These are phyloP conservation scores for Neckera pumila DNA, from an alignment of 225 moss, liverwort and hornwort species.

Conservation along the genomic window DNA sequence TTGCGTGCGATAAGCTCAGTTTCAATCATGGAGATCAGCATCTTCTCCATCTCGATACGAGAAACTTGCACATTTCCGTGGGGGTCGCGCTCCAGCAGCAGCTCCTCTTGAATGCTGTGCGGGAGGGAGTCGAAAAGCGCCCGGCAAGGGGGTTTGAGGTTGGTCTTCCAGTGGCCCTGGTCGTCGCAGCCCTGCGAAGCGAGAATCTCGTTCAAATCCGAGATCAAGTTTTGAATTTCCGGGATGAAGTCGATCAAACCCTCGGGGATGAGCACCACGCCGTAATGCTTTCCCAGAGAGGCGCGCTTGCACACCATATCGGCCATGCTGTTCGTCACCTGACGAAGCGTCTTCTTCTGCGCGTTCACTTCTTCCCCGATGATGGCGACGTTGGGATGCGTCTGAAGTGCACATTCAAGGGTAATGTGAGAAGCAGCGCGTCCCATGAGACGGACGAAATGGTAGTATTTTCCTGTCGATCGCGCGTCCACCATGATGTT, in stretches of 20 bases:
- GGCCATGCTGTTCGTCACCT: conserved; percentile 71
- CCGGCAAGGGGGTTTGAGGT: conserved; percentile 33
- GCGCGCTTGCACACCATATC: conserved; percentile 77
- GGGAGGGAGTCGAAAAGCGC: conserved; percentile 76
- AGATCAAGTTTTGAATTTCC: conserved; percentile 66
- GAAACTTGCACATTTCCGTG: conserved; percentile 88
- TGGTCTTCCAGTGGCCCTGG: conserved; percentile 55
- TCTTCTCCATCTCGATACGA: conserved; percentile 87
- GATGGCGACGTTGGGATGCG: conserved; percentile 78
- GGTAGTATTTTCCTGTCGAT: conserved; percentile 87
- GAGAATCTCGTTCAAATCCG: conserved; percentile 75
- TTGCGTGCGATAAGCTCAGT: conserved; percentile 53
- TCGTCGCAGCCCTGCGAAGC: conserved; percentile 45
- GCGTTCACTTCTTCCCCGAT: conserved; percentile 80
- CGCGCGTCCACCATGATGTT: conserved; percentile 96
- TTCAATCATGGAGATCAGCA: conserved; percentile 83
- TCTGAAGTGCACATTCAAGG: conserved; percentile 82
- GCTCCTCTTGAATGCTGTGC: conserved; percentile 60
- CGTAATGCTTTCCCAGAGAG: conserved; percentile 44
- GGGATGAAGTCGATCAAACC: conserved; percentile 92
- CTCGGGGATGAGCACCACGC: conserved; percentile 85
- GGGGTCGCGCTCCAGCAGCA: conserved; percentile 79
- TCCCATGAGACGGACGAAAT: conserved; percentile 88
- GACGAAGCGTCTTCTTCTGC: conserved; percentile 44
- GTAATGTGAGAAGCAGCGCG: conserved; percentile 92